phyloP scores from a whole-genome alignment of 2,329 filamentous ascomycete species.

The Metarhizium rileyi region DNA sequence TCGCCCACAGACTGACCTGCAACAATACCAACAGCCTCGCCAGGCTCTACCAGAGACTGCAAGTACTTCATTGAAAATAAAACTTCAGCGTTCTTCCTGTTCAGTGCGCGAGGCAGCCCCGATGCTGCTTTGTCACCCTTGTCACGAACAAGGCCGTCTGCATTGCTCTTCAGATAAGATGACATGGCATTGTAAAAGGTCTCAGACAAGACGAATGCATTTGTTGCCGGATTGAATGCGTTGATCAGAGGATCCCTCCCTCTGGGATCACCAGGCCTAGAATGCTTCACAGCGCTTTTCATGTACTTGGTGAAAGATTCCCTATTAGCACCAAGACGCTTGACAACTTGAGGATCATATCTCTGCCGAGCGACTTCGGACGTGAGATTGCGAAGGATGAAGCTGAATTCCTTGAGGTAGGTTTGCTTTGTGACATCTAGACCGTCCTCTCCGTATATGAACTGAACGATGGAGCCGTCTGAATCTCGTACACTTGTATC shows the following conservation, averaged over 20 bases:
- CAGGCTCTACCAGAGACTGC: conserved; percentile 82
- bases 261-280: conserved; percentile 44
- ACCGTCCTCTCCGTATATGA: conserved; percentile 93
- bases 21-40: conserved; percentile 93
- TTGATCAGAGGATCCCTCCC: conserved; percentile 68
- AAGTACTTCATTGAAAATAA: conserved; percentile 90
- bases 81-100: conserved; percentile 68
- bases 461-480: conserved; percentile 88
- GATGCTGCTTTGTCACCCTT: conserved; percentile 26
- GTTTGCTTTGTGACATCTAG: conserved; percentile 91
- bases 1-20: conserved; percentile 95
- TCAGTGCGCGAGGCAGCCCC: conserved; percentile 28
- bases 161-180: conserved; percentile 72
- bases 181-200: conserved; percentile 65
- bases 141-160: conserved; percentile 44
- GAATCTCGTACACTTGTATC: conserved; percentile 90
- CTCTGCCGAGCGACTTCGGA: conserved; percentile 71
- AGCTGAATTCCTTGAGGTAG: conserved; percentile 82
- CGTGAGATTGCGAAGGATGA: conserved; percentile 75
- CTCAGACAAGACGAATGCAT: conserved; percentile 82
- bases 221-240: conserved; percentile 63
- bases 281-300: conserved; percentile 71
- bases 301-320: conserved; percentile 63
- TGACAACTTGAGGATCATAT: conserved; percentile 43
- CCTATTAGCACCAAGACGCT: conserved; percentile 39